Evolutionary conservation across 495 filamentous ascomycete genomes (phyloP), one percentile per base, ranked within the genome.

Genomic region (Parachaetomium inaequale): DNA sequence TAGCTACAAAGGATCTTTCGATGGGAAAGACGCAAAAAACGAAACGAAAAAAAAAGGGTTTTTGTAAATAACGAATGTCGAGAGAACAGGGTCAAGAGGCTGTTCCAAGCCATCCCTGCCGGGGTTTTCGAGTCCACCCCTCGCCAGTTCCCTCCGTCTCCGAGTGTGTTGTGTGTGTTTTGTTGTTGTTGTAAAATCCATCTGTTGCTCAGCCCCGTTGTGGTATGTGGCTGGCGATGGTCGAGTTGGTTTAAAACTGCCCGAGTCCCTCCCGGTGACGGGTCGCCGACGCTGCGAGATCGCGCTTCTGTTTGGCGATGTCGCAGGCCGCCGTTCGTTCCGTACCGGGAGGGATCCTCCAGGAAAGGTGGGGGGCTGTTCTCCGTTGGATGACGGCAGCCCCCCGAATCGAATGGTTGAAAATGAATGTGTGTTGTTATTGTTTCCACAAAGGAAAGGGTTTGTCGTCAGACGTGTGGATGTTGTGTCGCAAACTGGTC

Each of bases 1-100:
- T 57, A 62, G 60, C 60, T 56, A 63, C 61, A 63, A 62, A 58
- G n/a, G 60, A 62, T 62, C 52, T 32, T 49, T 21, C 42, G 42
- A 46, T 17, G 42, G 42, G 36, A 26, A 32, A 43, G 26, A n/a
- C n/a, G n/a, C n/a, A n/a, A n/a, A 43, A 60, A n/a, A 25, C 1
- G 2, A 43, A 34, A 42, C 8, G 31, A 52, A 59, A 52, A 31
- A 40, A 55, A 34, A 23, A 25, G 19, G 36, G 12, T 49, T 34
- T 46, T 2, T 17, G 28, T 21, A 17, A 21, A 12, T 25, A 60
- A 45, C 31, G 58, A 60, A 3, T 53, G 59, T 62, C 31, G 43
- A 19, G 11, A 55, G 49, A 46, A 61, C n/a, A n/a, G n/a, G 38
- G 50, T 23, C 1, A 42, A 31, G 21, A 46, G 32, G 47, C 47